A percentile compares a stretch with the other conserved stretches of the same genome.
Conservation (phyloP, 805 yeast genomes). For the Cyberlindnera japonica region DNA sequence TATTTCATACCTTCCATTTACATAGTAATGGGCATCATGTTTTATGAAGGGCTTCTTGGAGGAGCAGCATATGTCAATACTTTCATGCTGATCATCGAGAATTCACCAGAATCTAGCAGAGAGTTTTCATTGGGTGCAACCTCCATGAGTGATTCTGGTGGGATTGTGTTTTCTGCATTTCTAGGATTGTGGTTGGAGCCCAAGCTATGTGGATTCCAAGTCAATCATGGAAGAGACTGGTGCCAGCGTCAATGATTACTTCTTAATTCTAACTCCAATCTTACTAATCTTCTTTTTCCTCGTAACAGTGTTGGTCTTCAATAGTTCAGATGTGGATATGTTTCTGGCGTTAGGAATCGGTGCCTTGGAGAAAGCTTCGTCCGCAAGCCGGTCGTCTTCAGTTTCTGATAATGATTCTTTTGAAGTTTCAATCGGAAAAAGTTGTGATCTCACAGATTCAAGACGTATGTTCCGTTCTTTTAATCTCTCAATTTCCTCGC, state of each 20-base stretch:
- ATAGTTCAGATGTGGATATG: conserved; percentile 1
- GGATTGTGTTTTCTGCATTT: conserved; percentile 77
- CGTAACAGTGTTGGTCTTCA: conserved; percentile 9
- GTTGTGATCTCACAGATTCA: conserved; percentile 1
- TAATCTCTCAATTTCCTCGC: conserved; percentile 10
- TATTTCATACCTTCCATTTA: conserved; percentile 58
- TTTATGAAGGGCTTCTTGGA: conserved; percentile 89
- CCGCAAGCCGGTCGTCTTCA: conserved; percentile 24
- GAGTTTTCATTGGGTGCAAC: conserved; percentile 83
- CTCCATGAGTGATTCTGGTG: conserved; percentile 79
- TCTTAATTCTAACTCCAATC: conserved; percentile 17
- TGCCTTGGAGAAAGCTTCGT: conserved; percentile 16
- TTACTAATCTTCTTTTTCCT: conserved; percentile 18
- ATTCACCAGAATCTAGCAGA: conserved; percentile 45
- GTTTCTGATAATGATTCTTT: conserved; percentile 2
- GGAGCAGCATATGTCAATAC: conserved; percentile 91
- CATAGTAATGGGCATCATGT: conserved; percentile 55
- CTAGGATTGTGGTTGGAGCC: conserved; percentile 75
- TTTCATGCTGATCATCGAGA: conserved; percentile 69
- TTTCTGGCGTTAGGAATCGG: background rate
- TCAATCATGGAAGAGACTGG: conserved; percentile 72
- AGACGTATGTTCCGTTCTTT: conserved; percentile 4
- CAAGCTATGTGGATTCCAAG: conserved; percentile 66
- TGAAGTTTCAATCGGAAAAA: background rate
- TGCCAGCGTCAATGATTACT: conserved; percentile 43